Percentiles rank a stretch among this genome's conserved stretches.
Conservation (phyloP, 1,139 yeast species). For the Taphrina sp. region DNA sequence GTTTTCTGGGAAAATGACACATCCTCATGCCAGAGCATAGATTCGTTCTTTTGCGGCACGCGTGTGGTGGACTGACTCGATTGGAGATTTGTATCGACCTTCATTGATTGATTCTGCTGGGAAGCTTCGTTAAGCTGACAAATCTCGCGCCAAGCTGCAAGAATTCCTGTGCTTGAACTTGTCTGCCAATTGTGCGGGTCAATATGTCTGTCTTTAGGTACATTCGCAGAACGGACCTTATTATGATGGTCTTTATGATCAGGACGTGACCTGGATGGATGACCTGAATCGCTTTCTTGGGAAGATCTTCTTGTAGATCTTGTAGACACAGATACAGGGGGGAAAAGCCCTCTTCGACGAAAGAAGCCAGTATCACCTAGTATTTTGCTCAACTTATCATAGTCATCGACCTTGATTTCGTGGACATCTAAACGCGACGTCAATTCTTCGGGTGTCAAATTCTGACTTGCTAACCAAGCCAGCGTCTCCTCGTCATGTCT, state of each 20-base stretch:
- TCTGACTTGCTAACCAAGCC: constrained; percentile 7
- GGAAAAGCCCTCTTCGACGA: constrained; percentile 10
- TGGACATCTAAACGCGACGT: background rate
- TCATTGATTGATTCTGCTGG: background rate
- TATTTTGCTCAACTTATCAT: background rate
- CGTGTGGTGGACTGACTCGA: background rate
- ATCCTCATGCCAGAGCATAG: constrained; percentile 18
- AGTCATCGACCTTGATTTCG: constrained; percentile 1
- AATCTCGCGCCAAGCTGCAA: constrained; percentile 35
- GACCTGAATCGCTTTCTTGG: background rate
- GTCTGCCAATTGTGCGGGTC: constrained; percentile 32
- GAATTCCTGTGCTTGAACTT: constrained; percentile 31
- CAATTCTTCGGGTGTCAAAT: background rate
- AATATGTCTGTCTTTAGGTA: background rate
- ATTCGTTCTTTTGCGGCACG: background rate
- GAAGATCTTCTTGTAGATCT: constrained; percentile 2
- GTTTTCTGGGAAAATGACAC: constrained; percentile 10
- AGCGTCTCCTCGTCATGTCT: constrained; percentile 19
- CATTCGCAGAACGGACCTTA: background rate
- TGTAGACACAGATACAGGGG: background rate
- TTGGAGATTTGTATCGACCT: background rate
- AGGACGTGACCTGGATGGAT: too few relatives aligned
- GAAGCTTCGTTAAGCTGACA: constrained; percentile 14
- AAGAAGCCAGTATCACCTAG: constrained; percentile 11
- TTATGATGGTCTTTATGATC: background rate